Conservation (phyloP, 139 green algal genomes). For the Chlamydomonas sp. region DNA sequence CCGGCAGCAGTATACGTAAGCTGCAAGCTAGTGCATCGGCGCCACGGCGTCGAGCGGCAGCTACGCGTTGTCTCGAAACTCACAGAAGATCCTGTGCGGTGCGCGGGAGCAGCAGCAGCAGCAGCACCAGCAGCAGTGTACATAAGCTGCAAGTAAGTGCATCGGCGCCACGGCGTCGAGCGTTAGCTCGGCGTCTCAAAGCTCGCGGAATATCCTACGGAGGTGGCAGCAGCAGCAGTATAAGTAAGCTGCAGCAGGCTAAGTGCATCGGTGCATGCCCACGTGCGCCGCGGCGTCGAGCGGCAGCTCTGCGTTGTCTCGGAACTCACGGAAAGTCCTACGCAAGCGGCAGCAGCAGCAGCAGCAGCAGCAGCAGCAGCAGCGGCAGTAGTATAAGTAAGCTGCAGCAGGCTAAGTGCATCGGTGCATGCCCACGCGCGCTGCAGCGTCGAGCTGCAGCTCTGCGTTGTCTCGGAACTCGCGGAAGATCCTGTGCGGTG, state of each 20-base stretch:
- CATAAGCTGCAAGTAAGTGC: slow-evolving; percentile 71
- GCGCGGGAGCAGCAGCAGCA: not conserved
- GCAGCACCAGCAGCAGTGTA: not conserved
- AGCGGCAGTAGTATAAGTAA: too few relatives aligned
- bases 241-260: too few relatives aligned
- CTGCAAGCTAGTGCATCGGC: slow-evolving; percentile 63
- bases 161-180: slow-evolving; percentile 57
- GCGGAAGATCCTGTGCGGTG: not conserved
- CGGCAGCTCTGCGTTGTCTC: slow-evolving; percentile 50
- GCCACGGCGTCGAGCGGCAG: slow-evolving; percentile 49
- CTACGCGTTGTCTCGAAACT: too few relatives aligned
- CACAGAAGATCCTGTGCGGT: not conserved
- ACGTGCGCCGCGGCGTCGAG: slow-evolving; percentile 57
- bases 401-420: too few relatives aligned
- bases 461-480: too few relatives aligned
- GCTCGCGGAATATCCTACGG: too few relatives aligned
- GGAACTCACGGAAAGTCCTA: too few relatives aligned
- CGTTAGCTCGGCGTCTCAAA: too few relatives aligned
- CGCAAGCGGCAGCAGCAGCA: not conserved
- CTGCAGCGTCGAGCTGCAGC: slow-evolving; percentile 41
- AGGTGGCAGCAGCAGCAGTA: too few relatives aligned
- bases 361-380: too few relatives aligned
- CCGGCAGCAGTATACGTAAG: too few relatives aligned
- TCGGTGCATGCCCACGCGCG: slow-evolving; percentile 78
- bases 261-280: slow-evolving; percentile 73